Conservation (phyloP, 148 eudicot genomes). For the Camellia granthamiana region DNA sequence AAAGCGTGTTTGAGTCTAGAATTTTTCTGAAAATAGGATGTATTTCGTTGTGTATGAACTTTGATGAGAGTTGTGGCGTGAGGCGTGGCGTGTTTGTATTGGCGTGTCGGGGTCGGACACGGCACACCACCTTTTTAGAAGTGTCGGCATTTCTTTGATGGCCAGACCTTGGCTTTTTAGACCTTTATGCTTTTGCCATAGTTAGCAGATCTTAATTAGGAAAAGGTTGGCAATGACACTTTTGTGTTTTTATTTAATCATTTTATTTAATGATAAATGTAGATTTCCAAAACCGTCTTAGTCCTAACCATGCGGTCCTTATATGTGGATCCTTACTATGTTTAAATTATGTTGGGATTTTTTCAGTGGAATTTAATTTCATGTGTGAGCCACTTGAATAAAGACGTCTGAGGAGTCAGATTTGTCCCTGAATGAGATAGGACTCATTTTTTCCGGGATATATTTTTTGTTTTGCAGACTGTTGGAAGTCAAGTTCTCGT, state of each 20-base stretch:
- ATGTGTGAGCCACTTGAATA: not conserved
- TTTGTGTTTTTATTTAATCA: not conserved
- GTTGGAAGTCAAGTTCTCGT: constrained; percentile 77
- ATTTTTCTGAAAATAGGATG: too few relatives aligned
- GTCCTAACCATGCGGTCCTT: not conserved
- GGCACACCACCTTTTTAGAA: too few relatives aligned
- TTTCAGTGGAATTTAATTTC: not conserved
- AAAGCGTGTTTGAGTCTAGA: too few relatives aligned
- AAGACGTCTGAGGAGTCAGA: not conserved
- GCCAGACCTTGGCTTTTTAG: not conserved
- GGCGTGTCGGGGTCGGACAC: too few relatives aligned
- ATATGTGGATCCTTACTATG: not conserved
- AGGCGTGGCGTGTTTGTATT: too few relatives aligned
- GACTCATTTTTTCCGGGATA: not conserved
- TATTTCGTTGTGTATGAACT: too few relatives aligned
- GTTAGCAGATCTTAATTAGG: not conserved
- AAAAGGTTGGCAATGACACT: not conserved
- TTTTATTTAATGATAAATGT: not conserved
- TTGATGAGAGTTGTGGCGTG: too few relatives aligned
- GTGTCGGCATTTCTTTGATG: not conserved
- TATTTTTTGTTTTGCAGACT: constrained; percentile 41
- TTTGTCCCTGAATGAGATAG: not conserved
- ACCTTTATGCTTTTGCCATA: not conserved
- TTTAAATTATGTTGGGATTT: not conserved
- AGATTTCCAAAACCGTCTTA: not conserved